Evolutionary conservation across 2,329 filamentous ascomycete species (phyloP), one percentile per base, ranked within the genome.

Genomic region (Epichloe scottii): DNA sequence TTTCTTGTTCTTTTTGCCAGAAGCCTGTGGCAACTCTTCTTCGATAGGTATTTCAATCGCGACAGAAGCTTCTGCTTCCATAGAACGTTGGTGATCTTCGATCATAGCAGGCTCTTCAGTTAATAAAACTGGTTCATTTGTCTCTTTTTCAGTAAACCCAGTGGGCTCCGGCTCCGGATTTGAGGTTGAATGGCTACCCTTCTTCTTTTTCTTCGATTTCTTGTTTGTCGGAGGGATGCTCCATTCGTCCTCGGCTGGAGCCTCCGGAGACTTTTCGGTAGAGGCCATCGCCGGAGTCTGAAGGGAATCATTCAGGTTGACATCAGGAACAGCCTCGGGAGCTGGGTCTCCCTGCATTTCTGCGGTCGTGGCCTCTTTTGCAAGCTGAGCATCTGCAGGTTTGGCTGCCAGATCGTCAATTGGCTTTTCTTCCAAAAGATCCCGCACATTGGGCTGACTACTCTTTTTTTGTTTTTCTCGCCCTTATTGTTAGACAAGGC

Each of bases 381-480:
- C 39, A 38, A 37, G 6, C 5, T 21, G 19, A 21, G 46, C 11
- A 47, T 40, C 6, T n/a, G 33, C 40, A 38, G 33, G 10, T 6
- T 51, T 53, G 17, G 39, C 3, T 15, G 11, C 37, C 35, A 38
- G 41, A 34, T 51, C 17, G 19, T 52, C 50, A 4, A 30, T 2
- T 21, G 41, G 17, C 7, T 44, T 49, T 11, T 55, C 54, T 56
- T 60, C 47, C 55, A 53, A 41, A 21, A 44, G 11, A 33, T 52
- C 50, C 46, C 26, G 35, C 34, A 40, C 39, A 26, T 38, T 42
- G n/a, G 33, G 23, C 23, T 50, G 51, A 39, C 60, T 67, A 44
- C 15, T 17, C 19, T 61, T 57, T 68, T 64, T 55, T 66, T 66
- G 49, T 62, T 66, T 50, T 64, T 67, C 55, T 65, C 66, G 37